Evolutionary conservation across 2,329 filamentous ascomycete genomes (phyloP).

Genomic region (Stagonosporopsis tanaceti): DNA sequence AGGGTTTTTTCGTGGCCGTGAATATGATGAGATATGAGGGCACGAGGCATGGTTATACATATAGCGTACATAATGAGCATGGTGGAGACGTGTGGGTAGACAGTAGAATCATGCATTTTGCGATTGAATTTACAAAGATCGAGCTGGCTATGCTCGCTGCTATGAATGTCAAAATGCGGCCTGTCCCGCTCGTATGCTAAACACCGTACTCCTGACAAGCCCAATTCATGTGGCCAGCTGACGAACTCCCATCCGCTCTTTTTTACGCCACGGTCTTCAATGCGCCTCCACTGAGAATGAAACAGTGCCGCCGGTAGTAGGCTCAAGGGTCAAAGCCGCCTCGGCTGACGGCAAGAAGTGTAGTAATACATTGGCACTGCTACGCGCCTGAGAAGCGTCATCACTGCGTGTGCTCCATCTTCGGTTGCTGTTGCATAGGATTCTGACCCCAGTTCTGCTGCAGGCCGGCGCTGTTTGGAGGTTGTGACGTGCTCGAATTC

Average conservation of each 20-base stretch:
- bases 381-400: conserved; percentile 1
- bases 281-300: conserved; percentile 5
- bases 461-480: conserved; percentile 43
- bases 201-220: conserved; percentile 20
- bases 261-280: conserved; percentile 10
- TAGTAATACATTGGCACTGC: conserved; percentile 19
- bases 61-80: neutral
- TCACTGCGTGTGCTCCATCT: conserved; percentile 15
- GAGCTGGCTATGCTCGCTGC: conserved; percentile 17
- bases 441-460: conserved; percentile 41
- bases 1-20: neutral
- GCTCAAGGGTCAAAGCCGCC: neutral
- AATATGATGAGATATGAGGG: neutral
- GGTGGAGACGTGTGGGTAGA: neutral
- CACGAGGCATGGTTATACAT: neutral
- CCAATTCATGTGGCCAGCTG: conserved; percentile 11
- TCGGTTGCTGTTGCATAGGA: conserved; percentile 30
- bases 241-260: conserved; percentile 6
- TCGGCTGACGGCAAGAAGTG: conserved; percentile 7
- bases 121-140: conserved; percentile 17
- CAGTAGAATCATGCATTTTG: conserved; percentile 5
- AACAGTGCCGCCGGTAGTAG: neutral
- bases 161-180: conserved; percentile 4
- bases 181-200: conserved; percentile 14
- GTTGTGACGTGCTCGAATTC: conserved; percentile 41